Base-by-base conservation (phyloP, 2,329 filamentous ascomycete species). In the Hymenoscyphus salicellus region DNA sequence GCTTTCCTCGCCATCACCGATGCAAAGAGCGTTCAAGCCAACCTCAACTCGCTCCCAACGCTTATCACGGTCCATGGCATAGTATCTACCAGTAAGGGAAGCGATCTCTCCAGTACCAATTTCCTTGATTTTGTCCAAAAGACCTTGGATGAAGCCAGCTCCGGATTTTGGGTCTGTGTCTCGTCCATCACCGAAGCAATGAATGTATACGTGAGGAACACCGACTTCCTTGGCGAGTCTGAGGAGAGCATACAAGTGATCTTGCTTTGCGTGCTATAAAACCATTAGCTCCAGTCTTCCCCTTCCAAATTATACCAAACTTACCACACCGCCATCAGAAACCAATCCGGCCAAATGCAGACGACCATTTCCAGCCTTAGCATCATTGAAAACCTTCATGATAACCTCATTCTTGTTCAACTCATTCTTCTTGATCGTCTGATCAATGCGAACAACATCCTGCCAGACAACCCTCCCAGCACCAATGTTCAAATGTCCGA, bases 11-110 rank as follows among this genome's bases (percentile, higher is more conserved):
- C 95, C 95, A 78, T 97, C 92, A 66, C 95, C 94, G 14, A 86
- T 82, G 56, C 97, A 82, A 73, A 99, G 77, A 66, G 69, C 95
- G 81, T 95, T 94, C 77, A 99, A 82, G 71, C 90, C 95, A 72
- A 97, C 74, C 82, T 97, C 92, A 71, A 97, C 84, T 76, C 95
- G 87, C 76, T 99, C 95, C 95, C 95, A 99, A 78, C 95, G 88
- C 92, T 98, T 98, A 79, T 99, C 95, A 72, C 95, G 93, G 83
- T 99, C 95, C 95, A 99, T 99, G 79, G 93, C 92, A 79, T 91
- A 99, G 88, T 98, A 99, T 72, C 94, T 89, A 66, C 95, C 95
- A 66, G 98, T 94, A 58, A 98, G 86, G 43, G 95, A 97, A 36
- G 92, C 94, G 70, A 99, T 86, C 79, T 97, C 85, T 71, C 94